phyloP scores from a whole-genome alignment of 1,284 basidiomycete species.

The Cutaneotrichosporon cavernicola region DNA sequence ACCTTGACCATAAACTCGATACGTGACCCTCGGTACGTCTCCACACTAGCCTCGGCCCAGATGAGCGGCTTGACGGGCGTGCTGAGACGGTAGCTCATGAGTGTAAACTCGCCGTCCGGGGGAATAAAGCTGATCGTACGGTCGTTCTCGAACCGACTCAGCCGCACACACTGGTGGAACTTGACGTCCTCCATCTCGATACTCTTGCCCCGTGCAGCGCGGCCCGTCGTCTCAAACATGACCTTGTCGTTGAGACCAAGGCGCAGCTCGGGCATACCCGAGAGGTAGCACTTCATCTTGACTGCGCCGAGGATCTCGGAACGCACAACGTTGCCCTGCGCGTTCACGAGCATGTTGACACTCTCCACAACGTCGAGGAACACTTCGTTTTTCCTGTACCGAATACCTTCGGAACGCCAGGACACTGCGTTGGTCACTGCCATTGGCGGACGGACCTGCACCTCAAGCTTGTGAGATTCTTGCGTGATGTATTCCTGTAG shows the following conservation, averaged over 20 bases:
- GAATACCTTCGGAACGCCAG: slow-evolving; percentile 96
- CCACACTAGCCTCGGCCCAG: slow-evolving; percentile 97
- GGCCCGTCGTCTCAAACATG: slow-evolving; percentile 96
- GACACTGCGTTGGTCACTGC: slow-evolving; percentile 98
- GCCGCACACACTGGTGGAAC: slow-evolving; percentile 99
- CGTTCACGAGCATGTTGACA: slow-evolving; percentile 94
- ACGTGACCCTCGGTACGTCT: slow-evolving; percentile 86
- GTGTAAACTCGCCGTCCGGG: slow-evolving; percentile 96
- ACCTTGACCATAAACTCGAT: slow-evolving; percentile 99
- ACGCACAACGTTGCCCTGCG: slow-evolving; percentile 93
- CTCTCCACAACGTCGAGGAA: slow-evolving; percentile 98
- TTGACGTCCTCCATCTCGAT: slow-evolving; percentile 99
- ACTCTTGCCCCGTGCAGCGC: slow-evolving; percentile 91
- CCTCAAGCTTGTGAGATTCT: slow-evolving; percentile 96
- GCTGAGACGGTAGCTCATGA: slow-evolving; percentile 94
- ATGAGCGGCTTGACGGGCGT: slow-evolving; percentile 96
- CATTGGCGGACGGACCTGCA: slow-evolving; percentile 93
- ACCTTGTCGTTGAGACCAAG: slow-evolving; percentile 98
- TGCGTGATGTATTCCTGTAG: slow-evolving; percentile 91
- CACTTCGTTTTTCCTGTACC: slow-evolving; percentile 98
- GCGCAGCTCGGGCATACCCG: slow-evolving; percentile 96
- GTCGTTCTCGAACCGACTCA: slow-evolving; percentile 99
- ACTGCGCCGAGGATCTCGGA: slow-evolving; percentile 96
- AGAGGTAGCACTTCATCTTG: slow-evolving; percentile 99
- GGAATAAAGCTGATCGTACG: slow-evolving; percentile 99